A percentile compares a stretch with the other conserved stretches of the same genome.
Evolutionary conservation across 192 early-diverging fungal species (phyloP).

Genomic region (Coemansia sp.): DNA sequence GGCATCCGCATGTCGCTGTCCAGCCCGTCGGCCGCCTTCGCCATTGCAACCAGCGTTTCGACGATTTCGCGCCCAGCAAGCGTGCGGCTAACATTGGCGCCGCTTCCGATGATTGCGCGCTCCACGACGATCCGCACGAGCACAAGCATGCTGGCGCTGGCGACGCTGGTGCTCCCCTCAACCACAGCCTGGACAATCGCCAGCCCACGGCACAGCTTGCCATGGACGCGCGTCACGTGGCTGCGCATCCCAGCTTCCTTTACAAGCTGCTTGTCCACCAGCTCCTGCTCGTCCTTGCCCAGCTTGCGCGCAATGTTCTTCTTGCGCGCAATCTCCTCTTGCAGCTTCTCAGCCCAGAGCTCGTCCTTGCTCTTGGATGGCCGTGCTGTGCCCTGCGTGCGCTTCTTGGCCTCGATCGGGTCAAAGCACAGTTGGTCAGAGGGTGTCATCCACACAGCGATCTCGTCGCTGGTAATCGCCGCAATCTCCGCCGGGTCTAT

Average conservation of each 20-base stretch:
- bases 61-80: conserved; percentile 61
- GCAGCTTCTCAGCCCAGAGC: conserved; percentile 45
- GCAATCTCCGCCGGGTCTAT: conserved; percentile 29
- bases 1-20: conserved; percentile 23
- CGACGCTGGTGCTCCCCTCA: conserved; percentile 57
- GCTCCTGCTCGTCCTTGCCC: conserved; percentile 67
- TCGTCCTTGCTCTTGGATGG: conserved; percentile 28
- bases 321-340: conserved; percentile 31
- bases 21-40: conserved; percentile 53
- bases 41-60: conserved; percentile 61
- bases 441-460: conserved; percentile 41
- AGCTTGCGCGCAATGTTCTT: conserved; percentile 28
- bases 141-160: conserved; percentile 62
- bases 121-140: conserved; percentile 61
- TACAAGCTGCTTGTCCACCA: conserved; percentile 68
- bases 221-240: conserved; percentile 59
- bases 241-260: conserved; percentile 75
- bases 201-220: conserved; percentile 63
- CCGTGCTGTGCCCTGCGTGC: background rate
- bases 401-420: conserved; percentile 24
- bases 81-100: conserved; percentile 18
- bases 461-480: conserved; percentile 26
- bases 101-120: conserved; percentile 43
- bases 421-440: conserved; percentile 36
- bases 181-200: conserved; percentile 68